phyloP scores from a whole-genome alignment of 495 filamentous ascomycete genomes.

The Neurospora terricola region DNA sequence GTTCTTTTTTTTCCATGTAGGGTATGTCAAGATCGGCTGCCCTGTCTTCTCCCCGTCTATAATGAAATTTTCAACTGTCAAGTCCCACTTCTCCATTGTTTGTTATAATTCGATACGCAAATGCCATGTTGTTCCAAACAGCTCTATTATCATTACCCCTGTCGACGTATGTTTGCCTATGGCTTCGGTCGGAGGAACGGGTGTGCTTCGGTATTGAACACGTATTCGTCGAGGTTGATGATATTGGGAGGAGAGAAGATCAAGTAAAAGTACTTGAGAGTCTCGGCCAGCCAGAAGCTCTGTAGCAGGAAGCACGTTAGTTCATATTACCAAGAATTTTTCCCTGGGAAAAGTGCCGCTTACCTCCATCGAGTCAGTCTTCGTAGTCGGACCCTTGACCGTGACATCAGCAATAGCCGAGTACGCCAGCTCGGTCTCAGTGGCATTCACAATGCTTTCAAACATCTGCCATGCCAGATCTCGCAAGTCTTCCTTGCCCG shows the following conservation, averaged over 20 bases:
- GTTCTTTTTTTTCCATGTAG: neutral
- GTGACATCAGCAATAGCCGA: constrained; percentile 37
- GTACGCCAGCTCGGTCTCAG: constrained; percentile 35
- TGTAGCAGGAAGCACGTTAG: constrained; percentile 4
- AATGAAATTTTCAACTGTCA: neutral
- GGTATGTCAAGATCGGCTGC: neutral
- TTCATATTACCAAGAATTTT: neutral
- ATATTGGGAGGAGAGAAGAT: constrained; percentile 65
- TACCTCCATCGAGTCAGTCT: constrained; percentile 37
- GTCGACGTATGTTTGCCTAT: neutral
- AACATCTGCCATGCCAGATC: constrained; percentile 54
- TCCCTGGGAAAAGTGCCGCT: neutral
- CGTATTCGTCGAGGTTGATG: constrained; percentile 60
- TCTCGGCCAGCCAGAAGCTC: constrained; percentile 40
- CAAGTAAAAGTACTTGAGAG: constrained; percentile 55
- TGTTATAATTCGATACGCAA: too few relatives aligned
- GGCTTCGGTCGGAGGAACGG: constrained; percentile 38
- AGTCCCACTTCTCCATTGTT: neutral
- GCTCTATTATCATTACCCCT: neutral
- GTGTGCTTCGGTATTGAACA: constrained; percentile 83
- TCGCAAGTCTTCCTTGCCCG: constrained; percentile 38
- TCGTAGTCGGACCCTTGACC: constrained; percentile 12
- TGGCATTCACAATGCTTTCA: constrained; percentile 31
- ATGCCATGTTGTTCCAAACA: neutral
- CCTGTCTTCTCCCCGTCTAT: neutral